Evolutionary conservation across 2,329 filamentous ascomycete species (phyloP).

Genomic region (Fusarium sp.): DNA sequence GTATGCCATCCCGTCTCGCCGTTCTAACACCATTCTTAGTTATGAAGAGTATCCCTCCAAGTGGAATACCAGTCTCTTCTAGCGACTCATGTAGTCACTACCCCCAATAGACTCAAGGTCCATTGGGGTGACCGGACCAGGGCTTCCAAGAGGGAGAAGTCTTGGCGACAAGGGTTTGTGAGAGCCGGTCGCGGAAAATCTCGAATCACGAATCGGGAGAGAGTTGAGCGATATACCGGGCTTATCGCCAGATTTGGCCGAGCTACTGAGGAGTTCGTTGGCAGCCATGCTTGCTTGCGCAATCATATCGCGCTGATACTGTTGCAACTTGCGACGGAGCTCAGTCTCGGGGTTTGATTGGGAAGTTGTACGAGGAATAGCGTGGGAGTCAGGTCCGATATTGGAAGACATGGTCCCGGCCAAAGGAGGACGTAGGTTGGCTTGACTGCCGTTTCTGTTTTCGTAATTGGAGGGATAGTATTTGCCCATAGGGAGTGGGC

Average conservation of each 20-base stretch:
- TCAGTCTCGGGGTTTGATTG: slow-evolving; percentile 56
- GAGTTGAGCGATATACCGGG: slow-evolving; percentile 54
- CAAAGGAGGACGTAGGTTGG: slow-evolving; percentile 44
- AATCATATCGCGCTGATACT: slow-evolving; percentile 75
- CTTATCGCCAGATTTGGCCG: slow-evolving; percentile 46
- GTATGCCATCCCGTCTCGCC: not conserved
- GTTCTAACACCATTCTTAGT: not conserved
- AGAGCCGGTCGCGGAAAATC: slow-evolving; percentile 56
- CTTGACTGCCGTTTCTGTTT: slow-evolving; percentile 52
- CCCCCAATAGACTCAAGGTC: slow-evolving; percentile 62
- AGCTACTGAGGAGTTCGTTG: slow-evolving; percentile 58
- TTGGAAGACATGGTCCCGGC: slow-evolving; percentile 52
- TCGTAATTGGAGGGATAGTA: slow-evolving; percentile 76
- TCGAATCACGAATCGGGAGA: slow-evolving; percentile 56
- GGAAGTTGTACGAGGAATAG: slow-evolving; percentile 43
- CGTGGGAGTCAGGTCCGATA: slow-evolving; percentile 56
- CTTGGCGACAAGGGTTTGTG: slow-evolving; percentile 66
- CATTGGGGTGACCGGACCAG: slow-evolving; percentile 74
- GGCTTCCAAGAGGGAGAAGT: slow-evolving; percentile 69
- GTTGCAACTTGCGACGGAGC: slow-evolving; percentile 66
- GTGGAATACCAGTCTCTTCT: not conserved
- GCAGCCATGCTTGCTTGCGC: slow-evolving; percentile 69
- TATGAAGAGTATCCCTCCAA: not conserved
- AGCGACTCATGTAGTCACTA: slow-evolving; percentile 56
- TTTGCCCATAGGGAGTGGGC: slow-evolving; percentile 70